Percentiles rank a stretch among this genome's conserved stretches.
Evolutionary conservation across 164 flowering plant genomes (phyloP).

Genomic region (Cinnamomum chago): DNA sequence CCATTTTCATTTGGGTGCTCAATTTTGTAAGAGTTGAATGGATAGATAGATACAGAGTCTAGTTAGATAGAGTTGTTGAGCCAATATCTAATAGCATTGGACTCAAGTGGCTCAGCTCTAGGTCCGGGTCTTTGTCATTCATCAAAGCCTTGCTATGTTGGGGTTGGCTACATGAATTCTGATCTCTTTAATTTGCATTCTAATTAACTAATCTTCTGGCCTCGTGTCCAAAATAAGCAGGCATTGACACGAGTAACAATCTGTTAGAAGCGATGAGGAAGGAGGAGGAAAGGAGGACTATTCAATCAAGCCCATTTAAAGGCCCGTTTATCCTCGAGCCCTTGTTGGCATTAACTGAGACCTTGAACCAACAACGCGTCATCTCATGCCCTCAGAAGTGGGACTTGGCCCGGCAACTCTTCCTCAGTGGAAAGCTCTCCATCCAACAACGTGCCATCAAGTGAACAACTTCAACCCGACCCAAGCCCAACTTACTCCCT

Average conservation of each 20-base stretch:
- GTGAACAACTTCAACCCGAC: conserved; percentile 15
- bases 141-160: no score
- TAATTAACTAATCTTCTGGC: no score
- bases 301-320: conserved; percentile 6
- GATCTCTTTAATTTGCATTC: no score
- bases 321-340: conserved; percentile 46
- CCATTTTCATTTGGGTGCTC: no score
- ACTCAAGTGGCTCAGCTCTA: no score
- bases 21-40: no score
- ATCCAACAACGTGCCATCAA: conserved; percentile 55
- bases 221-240: background rate
- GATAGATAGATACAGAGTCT: background rate
- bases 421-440: conserved; percentile 47
- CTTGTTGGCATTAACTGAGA: conserved; percentile 47
- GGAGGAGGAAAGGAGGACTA: background rate
- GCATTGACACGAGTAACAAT: background rate
- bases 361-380: conserved; percentile 37
- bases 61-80: no score
- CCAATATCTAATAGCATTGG: no score
- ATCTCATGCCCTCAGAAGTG: conserved; percentile 55
- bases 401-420: conserved; percentile 49
- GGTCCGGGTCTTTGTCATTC: no score
- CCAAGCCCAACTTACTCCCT: no score
- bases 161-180: no score
- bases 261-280: background rate